A percentile compares a stretch with the other conserved stretches of the same genome.
phyloP scores from a whole-genome alignment of 352 stramenopile genomes.

The Phytophthora hibernalis region DNA sequence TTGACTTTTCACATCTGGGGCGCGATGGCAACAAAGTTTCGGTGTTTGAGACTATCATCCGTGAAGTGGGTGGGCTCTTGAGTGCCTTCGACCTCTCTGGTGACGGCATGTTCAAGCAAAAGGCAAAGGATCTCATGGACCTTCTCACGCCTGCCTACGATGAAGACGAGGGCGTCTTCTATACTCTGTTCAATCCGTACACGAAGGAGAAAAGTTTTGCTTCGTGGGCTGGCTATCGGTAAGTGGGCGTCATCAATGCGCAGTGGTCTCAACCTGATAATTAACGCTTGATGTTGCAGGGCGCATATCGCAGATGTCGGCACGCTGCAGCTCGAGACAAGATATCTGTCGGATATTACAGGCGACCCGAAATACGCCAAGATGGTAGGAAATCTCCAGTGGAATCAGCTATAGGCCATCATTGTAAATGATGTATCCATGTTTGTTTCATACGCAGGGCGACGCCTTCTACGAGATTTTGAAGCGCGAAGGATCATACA shows the following conservation, averaged over 20 bases:
- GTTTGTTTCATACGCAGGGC: conserved; percentile 42
- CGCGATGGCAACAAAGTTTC: conserved; percentile 80
- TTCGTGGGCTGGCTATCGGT: conserved; percentile 49
- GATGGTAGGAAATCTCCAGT: conserved; percentile 43
- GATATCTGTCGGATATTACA: conserved; percentile 84
- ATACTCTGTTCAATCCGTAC: conserved; percentile 89
- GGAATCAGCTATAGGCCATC: not conserved
- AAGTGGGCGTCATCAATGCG: conserved; percentile 1
- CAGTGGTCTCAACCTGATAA: not conserved
- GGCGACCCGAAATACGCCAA: conserved; percentile 75
- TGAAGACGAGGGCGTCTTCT: conserved; percentile 90
- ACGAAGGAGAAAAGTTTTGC: conserved; percentile 60
- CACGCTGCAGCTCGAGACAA: conserved; percentile 85
- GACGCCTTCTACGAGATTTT: conserved; percentile 83
- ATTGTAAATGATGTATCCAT: conserved; percentile 1
- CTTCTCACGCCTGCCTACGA: conserved; percentile 92
- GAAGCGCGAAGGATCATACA: conserved; percentile 72
- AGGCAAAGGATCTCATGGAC: conserved; percentile 94
- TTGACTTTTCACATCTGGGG: conserved; percentile 86
- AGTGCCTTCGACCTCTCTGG: conserved; percentile 94
- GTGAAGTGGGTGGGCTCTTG: conserved; percentile 96
- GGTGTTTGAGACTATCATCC: conserved; percentile 99
- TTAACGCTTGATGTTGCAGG: conserved; percentile 25
- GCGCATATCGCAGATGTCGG: conserved; percentile 84
- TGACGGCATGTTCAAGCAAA: conserved; percentile 91